Percentiles rank a stretch among this genome's conserved stretches.
Evolutionary conservation across 139 green algal species (phyloP).

Genomic region (Tetradesmus lagerheimii): DNA sequence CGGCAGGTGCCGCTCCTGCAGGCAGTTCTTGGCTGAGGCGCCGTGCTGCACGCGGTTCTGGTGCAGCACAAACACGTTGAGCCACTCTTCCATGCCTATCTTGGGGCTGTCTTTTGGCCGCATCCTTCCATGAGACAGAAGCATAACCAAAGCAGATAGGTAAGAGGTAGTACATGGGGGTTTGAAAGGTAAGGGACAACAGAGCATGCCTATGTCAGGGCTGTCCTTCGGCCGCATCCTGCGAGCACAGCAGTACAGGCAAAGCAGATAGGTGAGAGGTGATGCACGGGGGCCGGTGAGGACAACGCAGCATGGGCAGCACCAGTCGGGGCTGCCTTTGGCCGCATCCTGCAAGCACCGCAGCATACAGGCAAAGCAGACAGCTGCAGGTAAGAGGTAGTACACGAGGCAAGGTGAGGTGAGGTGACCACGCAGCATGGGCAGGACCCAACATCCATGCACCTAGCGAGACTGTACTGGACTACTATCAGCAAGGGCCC

Average conservation of each 20-base stretch:
- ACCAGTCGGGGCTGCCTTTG: too few relatives aligned
- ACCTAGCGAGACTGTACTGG: too few relatives aligned
- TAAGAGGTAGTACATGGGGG: too few relatives aligned
- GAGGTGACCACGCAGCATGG: too few relatives aligned
- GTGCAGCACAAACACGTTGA: constrained; percentile 97
- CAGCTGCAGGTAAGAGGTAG: too few relatives aligned
- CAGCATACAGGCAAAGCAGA: too few relatives aligned
- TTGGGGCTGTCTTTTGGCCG: constrained; percentile 31
- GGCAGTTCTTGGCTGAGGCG: constrained; percentile 81
- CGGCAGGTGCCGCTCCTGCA: constrained; percentile 87
- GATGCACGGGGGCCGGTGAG: neutral
- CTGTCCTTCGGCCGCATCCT: constrained; percentile 35
- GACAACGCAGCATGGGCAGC: constrained; percentile 64
- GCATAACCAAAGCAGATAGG: too few relatives aligned
- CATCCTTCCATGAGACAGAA: constrained; percentile 33
- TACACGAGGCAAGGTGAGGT: too few relatives aligned
- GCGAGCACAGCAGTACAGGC: neutral
- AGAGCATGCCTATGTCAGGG: neutral
- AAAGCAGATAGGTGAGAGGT: neutral
- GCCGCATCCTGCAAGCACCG: too few relatives aligned
- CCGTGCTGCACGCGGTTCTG: constrained; percentile 91
- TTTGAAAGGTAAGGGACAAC: too few relatives aligned
- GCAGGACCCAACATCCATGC: too few relatives aligned
- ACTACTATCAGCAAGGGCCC: too few relatives aligned
- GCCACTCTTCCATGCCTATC: constrained; percentile 74